Evolutionary conservation across 305 asterid species (phyloP).

Genomic region (Petunia hybrid): DNA sequence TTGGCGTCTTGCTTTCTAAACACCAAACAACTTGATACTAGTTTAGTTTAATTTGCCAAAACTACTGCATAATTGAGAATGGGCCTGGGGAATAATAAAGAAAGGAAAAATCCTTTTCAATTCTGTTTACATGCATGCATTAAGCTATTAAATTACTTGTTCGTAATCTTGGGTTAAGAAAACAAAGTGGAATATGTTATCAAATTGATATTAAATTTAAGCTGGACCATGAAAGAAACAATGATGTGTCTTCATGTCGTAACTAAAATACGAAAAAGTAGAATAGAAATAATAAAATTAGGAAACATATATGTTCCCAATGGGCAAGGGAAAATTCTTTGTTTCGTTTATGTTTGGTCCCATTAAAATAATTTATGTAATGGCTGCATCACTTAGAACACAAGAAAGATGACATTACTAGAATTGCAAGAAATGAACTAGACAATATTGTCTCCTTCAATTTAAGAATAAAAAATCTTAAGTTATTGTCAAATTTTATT

Average conservation of each 20-base stretch:
- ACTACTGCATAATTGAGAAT: too few relatives aligned
- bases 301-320: conserved; percentile 38
- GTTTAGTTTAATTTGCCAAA: too few relatives aligned
- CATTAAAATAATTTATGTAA: conserved; percentile 34
- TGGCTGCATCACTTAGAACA: conserved; percentile 45
- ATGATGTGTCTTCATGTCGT: conserved; percentile 15
- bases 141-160: neutral
- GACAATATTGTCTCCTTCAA: conserved; percentile 46
- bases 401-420: conserved; percentile 41
- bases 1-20: too few relatives aligned
- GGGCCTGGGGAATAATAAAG: neutral
- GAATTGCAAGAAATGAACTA: conserved; percentile 37
- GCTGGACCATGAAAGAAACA: conserved; percentile 21
- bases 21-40: too few relatives aligned
- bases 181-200: neutral
- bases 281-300: conserved; percentile 28
- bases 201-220: neutral
- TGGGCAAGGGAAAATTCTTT: conserved; percentile 3
- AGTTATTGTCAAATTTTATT: conserved; percentile 27
- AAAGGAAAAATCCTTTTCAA: neutral
- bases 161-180: neutral
- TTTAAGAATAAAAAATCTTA: conserved; percentile 28
- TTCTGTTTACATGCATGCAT: conserved; percentile 31
- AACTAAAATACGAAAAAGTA: conserved; percentile 5
- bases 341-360: conserved; percentile 35